phyloP scores from a whole-genome alignment of 352 stramenopile genomes.

The Phytopythium boreale region DNA sequence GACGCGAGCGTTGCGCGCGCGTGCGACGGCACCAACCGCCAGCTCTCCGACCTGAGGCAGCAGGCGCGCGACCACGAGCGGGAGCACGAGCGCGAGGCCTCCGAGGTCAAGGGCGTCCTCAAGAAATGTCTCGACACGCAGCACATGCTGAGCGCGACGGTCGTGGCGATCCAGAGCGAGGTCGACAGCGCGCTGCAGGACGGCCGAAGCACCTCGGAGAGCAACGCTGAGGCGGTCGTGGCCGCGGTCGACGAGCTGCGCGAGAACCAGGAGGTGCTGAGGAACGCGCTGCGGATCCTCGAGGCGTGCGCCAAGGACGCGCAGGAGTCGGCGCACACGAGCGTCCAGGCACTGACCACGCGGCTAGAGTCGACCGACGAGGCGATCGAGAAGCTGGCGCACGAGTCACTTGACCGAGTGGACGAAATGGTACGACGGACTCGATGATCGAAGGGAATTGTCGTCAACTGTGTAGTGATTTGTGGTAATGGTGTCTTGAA shows the following conservation, averaged over 20 bases:
- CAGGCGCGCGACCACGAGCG: neutral
- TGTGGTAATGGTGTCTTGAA: constrained; percentile 2
- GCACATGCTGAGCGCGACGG: constrained; percentile 50
- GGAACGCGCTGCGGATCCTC: constrained; percentile 43
- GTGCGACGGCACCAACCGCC: neutral
- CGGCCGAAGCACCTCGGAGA: neutral
- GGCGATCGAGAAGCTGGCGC: constrained; percentile 33
- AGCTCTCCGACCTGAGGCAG: neutral
- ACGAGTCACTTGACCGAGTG: constrained; percentile 24
- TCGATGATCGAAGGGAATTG: neutral
- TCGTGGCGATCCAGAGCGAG: constrained; percentile 55
- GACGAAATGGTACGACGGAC: constrained; percentile 45
- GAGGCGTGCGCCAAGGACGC: constrained; percentile 43
- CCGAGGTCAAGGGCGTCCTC: constrained; percentile 41
- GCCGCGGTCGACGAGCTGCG: constrained; percentile 40
- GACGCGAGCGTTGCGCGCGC: neutral
- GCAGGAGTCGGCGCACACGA: constrained; percentile 30
- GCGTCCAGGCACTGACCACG: constrained; percentile 22
- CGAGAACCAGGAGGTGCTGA: constrained; percentile 41
- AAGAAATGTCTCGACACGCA: constrained; percentile 60
- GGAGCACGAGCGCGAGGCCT: constrained; percentile 8
- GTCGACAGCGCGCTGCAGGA: constrained; percentile 34
- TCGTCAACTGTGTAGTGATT: neutral
- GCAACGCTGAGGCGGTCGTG: constrained; percentile 9
- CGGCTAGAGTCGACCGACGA: constrained; percentile 43